These are phyloP conservation scores for Apodospora peruviana DNA, from an alignment of 495 filamentous ascomycete genomes.

Conservation along the genomic window DNA sequence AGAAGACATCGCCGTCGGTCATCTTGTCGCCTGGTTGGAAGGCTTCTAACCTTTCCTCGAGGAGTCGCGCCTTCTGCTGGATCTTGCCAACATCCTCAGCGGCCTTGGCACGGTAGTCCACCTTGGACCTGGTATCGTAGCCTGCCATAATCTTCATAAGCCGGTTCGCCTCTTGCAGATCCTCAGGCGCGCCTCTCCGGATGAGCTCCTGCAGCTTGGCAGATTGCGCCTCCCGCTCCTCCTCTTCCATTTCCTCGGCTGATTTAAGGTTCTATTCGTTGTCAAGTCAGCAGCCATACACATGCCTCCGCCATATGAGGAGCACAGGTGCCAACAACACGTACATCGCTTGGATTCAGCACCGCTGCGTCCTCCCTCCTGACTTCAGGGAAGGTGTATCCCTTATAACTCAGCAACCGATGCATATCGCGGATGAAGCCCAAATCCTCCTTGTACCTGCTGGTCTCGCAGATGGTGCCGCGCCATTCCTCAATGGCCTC, in stretches of 20 bases:
- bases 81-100: slow-evolving; percentile 92
- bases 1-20: slow-evolving; percentile 87
- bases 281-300: slow-evolving; percentile 2
- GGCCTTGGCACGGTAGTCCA: slow-evolving; percentile 95
- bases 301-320: background rate
- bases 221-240: slow-evolving; percentile 89
- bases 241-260: slow-evolving; percentile 97
- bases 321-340: slow-evolving; percentile 29
- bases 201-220: slow-evolving; percentile 97
- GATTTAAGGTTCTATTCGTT: slow-evolving; percentile 81
- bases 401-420: slow-evolving; percentile 89
- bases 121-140: slow-evolving; percentile 89
- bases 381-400: slow-evolving; percentile 90
- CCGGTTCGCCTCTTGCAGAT: slow-evolving; percentile 91
- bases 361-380: slow-evolving; percentile 92
- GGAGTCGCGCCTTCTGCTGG: slow-evolving; percentile 82
- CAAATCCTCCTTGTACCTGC: slow-evolving; percentile 91
- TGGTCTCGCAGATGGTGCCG: slow-evolving; percentile 95
- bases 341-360: slow-evolving; percentile 93
- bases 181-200: slow-evolving; percentile 81
- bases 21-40: slow-evolving; percentile 78
- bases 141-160: slow-evolving; percentile 99
- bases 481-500: slow-evolving; percentile 99
- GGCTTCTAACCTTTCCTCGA: slow-evolving; percentile 88
- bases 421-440: slow-evolving; percentile 99